Percentiles rank a stretch among this genome's conserved stretches.
These are phyloP conservation scores for Hanseniaspora lindneri DNA, from an alignment of 805 yeast species.

Conservation along the genomic window DNA sequence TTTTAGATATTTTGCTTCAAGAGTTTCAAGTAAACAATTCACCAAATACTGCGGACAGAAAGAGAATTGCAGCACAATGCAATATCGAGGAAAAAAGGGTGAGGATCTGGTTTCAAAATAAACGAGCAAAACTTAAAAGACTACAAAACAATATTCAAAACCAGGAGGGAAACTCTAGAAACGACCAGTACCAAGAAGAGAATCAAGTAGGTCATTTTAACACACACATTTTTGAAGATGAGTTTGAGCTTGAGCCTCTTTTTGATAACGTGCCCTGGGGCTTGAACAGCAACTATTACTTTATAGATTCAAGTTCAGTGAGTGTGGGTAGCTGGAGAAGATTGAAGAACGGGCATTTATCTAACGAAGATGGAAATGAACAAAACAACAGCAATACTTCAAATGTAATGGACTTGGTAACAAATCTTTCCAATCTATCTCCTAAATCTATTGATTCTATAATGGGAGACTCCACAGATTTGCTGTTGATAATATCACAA, in stretches of 20 bases:
- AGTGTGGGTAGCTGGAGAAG: conserved; percentile 77
- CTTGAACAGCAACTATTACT: conserved; percentile 53
- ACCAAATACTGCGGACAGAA: conserved; percentile 62
- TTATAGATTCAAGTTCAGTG: conserved; percentile 54
- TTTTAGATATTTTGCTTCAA: conserved; percentile 49
- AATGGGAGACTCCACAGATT: conserved; percentile 55
- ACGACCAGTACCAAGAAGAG: too few species aligned
- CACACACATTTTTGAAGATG: conserved; percentile 16
- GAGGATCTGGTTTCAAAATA: conserved; percentile 85
- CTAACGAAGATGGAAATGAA: conserved; percentile 7
- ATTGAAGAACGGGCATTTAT: conserved; percentile 49
- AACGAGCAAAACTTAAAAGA: conserved; percentile 68
- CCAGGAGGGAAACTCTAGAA: conserved; percentile 17
- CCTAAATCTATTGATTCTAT: conserved; percentile 53
- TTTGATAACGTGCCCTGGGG: conserved; percentile 40
- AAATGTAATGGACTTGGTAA: conserved; percentile 32
- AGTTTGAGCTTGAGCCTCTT: conserved; percentile 19
- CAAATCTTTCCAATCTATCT: conserved; percentile 46
- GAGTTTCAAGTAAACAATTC: conserved; percentile 65
- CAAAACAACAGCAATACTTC: too few species aligned
- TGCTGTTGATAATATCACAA: conserved; percentile 57
- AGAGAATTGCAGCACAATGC: conserved; percentile 55
- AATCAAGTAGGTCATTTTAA: too few species aligned
- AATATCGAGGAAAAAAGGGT: conserved; percentile 82
- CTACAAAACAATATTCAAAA: conserved; percentile 16